These are phyloP conservation scores for Scalesia atractyloides DNA, from an alignment of 129 eudicot genomes.

Conservation along the genomic window DNA sequence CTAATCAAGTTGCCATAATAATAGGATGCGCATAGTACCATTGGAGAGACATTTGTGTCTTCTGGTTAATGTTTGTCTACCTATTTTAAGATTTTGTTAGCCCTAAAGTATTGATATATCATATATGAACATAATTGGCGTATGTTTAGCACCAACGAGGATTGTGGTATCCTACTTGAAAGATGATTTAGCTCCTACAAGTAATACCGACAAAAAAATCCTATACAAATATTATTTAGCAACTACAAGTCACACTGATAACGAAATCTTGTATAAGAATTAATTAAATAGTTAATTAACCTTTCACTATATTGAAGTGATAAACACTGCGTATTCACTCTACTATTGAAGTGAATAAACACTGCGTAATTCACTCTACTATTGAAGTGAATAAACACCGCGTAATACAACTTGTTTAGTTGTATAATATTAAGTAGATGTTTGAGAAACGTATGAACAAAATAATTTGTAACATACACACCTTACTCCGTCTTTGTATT, in stretches of 20 bases:
- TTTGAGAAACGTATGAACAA: too few relatives aligned
- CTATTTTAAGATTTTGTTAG: background rate
- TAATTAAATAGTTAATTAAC: background rate
- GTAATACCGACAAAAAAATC: background rate
- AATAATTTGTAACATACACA: too few relatives aligned
- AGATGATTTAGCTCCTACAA: slow-evolving; percentile 8
- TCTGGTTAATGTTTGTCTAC: background rate
- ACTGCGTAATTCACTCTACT: too few relatives aligned
- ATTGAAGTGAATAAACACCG: too few relatives aligned
- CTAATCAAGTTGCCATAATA: slow-evolving; percentile 26
- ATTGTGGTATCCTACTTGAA: background rate
- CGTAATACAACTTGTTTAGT: too few relatives aligned
- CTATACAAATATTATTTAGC: slow-evolving; percentile 5
- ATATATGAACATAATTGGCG: background rate
- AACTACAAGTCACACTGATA: background rate
- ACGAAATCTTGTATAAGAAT: background rate
- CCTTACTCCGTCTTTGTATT: too few relatives aligned
- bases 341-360: too few relatives aligned
- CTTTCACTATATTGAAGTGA: too few relatives aligned
- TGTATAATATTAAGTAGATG: too few relatives aligned
- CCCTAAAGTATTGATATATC: background rate
- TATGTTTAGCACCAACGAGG: background rate
- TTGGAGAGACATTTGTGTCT: background rate
- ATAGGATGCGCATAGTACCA: background rate
- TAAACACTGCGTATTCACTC: too few relatives aligned